These are phyloP conservation scores for Fusarium sp. DNA, from an alignment of 2,329 filamentous ascomycete genomes.

Conservation along the genomic window DNA sequence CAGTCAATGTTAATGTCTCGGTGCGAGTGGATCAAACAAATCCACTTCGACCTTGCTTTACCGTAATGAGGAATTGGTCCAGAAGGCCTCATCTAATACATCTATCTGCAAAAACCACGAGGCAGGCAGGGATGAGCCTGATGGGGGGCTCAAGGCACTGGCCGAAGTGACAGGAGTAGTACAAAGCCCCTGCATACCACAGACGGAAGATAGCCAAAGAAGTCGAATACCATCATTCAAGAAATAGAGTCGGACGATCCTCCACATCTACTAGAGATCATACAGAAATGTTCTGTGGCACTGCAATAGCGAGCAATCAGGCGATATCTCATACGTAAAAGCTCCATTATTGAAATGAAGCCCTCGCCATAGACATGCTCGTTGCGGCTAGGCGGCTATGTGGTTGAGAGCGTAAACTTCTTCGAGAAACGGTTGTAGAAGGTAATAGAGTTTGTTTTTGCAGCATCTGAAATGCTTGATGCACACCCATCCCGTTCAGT, in stretches of 20 bases:
- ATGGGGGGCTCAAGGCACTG: conserved; percentile 9
- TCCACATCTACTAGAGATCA: background rate
- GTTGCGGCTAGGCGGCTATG: conserved; percentile 27
- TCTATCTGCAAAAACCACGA: conserved; percentile 25
- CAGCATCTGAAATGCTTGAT: conserved; percentile 23
- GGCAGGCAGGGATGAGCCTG: conserved; percentile 33
- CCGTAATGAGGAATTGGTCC: background rate
- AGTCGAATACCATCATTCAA: conserved; percentile 5
- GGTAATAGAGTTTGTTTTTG: conserved; percentile 26
- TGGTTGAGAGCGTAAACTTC: conserved; percentile 22
- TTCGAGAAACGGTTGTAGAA: conserved; percentile 32
- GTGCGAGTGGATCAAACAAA: background rate
- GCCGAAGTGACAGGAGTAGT: conserved; percentile 12
- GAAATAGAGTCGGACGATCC: background rate
- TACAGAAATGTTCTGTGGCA: background rate
- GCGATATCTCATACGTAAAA: conserved; percentile 35
- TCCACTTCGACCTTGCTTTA: background rate
- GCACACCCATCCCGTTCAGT: conserved; percentile 29
- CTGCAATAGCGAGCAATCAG: background rate
- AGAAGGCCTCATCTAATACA: conserved; percentile 10
- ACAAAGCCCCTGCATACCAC: conserved; percentile 25
- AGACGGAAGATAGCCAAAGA: conserved; percentile 7
- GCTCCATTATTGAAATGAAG: background rate
- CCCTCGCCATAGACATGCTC: background rate
- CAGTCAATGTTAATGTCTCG: background rate